Evolutionary conservation across 2,329 filamentous ascomycete species (phyloP).

Genomic region (Aspergillus amoenus): DNA sequence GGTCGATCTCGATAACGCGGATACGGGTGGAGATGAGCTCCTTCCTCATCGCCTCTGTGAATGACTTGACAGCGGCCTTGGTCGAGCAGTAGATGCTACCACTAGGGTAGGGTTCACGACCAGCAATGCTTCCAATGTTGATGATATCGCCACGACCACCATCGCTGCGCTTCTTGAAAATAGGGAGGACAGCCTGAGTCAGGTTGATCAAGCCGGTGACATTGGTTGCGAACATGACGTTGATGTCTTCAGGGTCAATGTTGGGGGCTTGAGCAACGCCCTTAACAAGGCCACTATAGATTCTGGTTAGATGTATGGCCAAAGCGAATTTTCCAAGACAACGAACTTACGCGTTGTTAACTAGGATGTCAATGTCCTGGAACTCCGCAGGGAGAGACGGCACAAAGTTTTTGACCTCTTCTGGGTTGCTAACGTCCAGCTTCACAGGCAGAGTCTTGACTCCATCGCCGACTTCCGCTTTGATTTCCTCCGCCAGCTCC

Average conservation of each 20-base stretch:
- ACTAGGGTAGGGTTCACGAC: conserved; percentile 78
- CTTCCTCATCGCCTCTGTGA: conserved; percentile 78
- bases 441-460: conserved; percentile 80
- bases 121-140: conserved; percentile 92
- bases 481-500: conserved; percentile 74
- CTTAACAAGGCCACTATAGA: conserved; percentile 75
- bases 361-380: conserved; percentile 78
- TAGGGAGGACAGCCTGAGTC: conserved; percentile 85
- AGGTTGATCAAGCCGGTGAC: conserved; percentile 94
- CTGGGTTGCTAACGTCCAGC: conserved; percentile 80
- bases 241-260: conserved; percentile 78
- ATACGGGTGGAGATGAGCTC: conserved; percentile 81
- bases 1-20: conserved; percentile 83
- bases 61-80: conserved; percentile 82
- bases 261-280: conserved; percentile 82
- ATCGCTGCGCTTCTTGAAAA: conserved; percentile 69
- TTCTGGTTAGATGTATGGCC: not conserved
- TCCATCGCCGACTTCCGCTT: conserved; percentile 70
- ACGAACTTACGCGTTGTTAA: conserved; percentile 85
- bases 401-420: conserved; percentile 73
- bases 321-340: no score
- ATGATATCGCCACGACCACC: conserved; percentile 89
- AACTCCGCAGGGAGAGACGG: conserved; percentile 74
- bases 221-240: conserved; percentile 88
- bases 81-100: conserved; percentile 92